Base-by-base conservation (phyloP, 257 asterid species). In the Lycium ferocissimum region DNA sequence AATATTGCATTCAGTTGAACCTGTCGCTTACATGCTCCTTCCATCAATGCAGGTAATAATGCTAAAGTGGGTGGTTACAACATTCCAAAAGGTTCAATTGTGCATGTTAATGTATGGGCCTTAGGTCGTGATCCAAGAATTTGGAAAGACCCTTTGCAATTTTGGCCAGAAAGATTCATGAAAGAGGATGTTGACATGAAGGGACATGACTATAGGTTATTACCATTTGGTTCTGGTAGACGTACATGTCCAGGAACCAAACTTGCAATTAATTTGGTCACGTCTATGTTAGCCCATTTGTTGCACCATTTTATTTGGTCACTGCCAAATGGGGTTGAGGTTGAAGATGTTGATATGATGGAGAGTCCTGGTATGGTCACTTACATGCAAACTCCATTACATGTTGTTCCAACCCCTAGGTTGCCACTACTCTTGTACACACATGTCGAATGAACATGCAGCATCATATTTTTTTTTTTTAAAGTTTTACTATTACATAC, bases 341-440 rank as follows among this genome's bases (percentile, higher is more conserved):
- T 92, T 0, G 93, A 92, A 61, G 98, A 94, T 37, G 90, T 95
- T 73, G 97, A 94, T 84, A 88, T 94, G 97, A 89, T 91, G 86
- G 99, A 93, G 91, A 95, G 90, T 53, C 99, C 99, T 0, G 99
- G 98, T 7, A 83, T 85, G 0, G 98, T 95, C 0, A 93, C 97
- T 1, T 95, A 93, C 81, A 94, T 95, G 99, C 87, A 86, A 15
- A 90, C 90, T 18, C 94, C 98, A 0, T 80, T 95, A 35, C 81
- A 90, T 69, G 97, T 92, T 4, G 91, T 94, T 22, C 89, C 95
- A 1, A 91, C 89, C 0, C 97, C 99, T 0, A 86, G 99, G 63
- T 85, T 94, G 85, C 86, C 98, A 1, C 86, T 59, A 0, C 92
- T 75, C 17, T 85, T 95, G 85, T 93, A 83, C 93, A 91, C 88